Base-by-base conservation (phyloP, 2,329 filamentous ascomycete genomes). In the Exophiala viscosa region DNA sequence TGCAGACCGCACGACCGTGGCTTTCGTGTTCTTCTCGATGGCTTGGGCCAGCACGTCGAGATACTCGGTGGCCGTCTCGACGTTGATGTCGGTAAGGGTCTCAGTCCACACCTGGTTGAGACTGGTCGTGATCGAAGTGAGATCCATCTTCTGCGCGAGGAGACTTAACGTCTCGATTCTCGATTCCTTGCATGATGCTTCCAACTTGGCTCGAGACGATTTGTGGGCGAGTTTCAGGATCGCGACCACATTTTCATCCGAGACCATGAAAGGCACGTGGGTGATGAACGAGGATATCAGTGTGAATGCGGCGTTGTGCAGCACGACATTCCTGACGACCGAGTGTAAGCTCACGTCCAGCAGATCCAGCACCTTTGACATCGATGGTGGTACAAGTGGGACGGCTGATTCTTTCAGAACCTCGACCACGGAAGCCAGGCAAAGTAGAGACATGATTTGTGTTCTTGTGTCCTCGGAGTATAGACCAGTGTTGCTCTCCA, bases 211-310 rank as follows among this genome's bases (percentile, higher is more conserved):
- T 10, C 31, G 5, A 28, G 46, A 52, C 5, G 54, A 57, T 8
- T 46, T 42, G 20, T 53, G 54, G 23, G 89, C 91, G 9, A 88
- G 78, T 11, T 77, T 73, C 20, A 97, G 72, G 42, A 95, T 79
- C 44, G 80, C 82, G 57, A 88, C 83, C 9, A 97, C 71, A 61
- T 92, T 85, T 4, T 80, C 77, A 1, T 82, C 82, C 9, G 90
- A 89, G 55, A 97, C 77, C 84, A 97, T 95, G 71, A 88, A 96
- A 1, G 92, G 90, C 20, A 97, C 74, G 62, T 93, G 83, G 61
- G 93, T 85, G 10, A 92, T 82, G 40, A 96, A 76, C 6, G 90
- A 82, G 43, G 84, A 86, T 56, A 96, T 76, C 52, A 97, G 84
- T 0, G 88, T 81, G 69, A 88, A 96, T 7, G 84, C 82, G 2